Evolutionary conservation across 441 rosid genomes (phyloP), one percentile per base, ranked within the genome.

Genomic region (Melastoma candidum): DNA sequence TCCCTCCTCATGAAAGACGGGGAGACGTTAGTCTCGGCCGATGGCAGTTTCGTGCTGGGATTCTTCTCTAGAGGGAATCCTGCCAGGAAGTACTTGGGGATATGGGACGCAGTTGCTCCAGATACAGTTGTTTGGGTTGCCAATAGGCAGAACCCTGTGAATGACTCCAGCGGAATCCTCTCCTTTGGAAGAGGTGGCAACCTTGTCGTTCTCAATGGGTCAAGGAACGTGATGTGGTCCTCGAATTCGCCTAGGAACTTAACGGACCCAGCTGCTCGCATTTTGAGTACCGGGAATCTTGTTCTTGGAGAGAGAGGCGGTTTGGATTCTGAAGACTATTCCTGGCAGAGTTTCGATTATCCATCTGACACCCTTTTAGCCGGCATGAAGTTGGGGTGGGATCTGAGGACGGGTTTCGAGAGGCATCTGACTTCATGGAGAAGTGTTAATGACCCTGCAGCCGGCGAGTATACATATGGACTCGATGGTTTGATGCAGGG

Each of bases 301-400:
- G 41, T 60, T 29, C 50, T 60, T 2, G 36, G 51, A 24, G 64
- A 60, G 27, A 1, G 4, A 10, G 1, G 11, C 4, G 24, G 32
- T 24, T 2, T 0, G 12, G 12, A 24, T 17, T 52, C 64, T 12
- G 26, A 11, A 27, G 36, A 3, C 12, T 46, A 32, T 22, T 11
- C 45, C 39, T 73, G 77, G 75, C 76, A 71, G 49, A 71, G 74
- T 51, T 69, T 72, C 57, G 71, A 72, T 26, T 43, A 69, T 60
- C 76, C 74, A 2, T 3, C 44, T 26, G 59, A 71, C 25, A 70
- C 67, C 3, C 12, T 67, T 3, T 59, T 72, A 9, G 54, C 67
- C 2, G 75, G 61, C 1, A 72, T 67, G 73, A 72, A 70, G 55
- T 44, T 75, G 11, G 81, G 81, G 13, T 26, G 69, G 53, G 26